Conservation (phyloP, 129 eudicot species). For the Rutidosis leptorrhynchoides region DNA sequence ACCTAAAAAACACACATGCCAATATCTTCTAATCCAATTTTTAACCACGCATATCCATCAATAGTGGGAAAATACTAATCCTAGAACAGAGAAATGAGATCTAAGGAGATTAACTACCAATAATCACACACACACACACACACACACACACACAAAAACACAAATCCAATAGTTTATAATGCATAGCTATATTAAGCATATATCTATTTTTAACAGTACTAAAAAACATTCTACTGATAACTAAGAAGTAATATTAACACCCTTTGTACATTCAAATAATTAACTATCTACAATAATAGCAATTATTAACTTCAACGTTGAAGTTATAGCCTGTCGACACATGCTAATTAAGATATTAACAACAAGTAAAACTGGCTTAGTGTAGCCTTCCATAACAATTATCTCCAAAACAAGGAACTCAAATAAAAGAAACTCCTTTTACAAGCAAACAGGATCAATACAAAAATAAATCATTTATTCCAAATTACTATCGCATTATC, state of each 20-base stretch:
- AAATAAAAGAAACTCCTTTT: background rate
- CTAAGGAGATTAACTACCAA: background rate
- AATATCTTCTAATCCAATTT: background rate
- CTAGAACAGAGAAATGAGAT: too few species aligned
- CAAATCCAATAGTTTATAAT: too few species aligned
- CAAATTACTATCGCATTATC: background rate
- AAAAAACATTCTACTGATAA: background rate
- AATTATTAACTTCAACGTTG: background rate
- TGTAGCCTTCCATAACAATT: too few species aligned
- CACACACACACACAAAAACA: background rate
- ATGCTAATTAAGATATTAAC: conserved; percentile 1
- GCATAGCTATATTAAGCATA: too few species aligned
- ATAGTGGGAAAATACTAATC: background rate
- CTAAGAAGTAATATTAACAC: background rate
- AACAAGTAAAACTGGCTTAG: conserved; percentile 9
- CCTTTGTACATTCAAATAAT: conserved; percentile 3
- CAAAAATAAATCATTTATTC: background rate
- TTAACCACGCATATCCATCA: background rate
- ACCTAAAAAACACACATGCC: background rate
- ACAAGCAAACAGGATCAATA: conserved; percentile 10
- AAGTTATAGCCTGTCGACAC: background rate
- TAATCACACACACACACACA: too few species aligned
- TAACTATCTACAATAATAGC: background rate
- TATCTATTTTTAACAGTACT: background rate
- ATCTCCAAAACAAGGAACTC: too few species aligned